Evolutionary conservation across 805 yeast genomes (phyloP), one percentile per base, ranked within the genome.

Genomic region (Phaffomyces thermotolerans): DNA sequence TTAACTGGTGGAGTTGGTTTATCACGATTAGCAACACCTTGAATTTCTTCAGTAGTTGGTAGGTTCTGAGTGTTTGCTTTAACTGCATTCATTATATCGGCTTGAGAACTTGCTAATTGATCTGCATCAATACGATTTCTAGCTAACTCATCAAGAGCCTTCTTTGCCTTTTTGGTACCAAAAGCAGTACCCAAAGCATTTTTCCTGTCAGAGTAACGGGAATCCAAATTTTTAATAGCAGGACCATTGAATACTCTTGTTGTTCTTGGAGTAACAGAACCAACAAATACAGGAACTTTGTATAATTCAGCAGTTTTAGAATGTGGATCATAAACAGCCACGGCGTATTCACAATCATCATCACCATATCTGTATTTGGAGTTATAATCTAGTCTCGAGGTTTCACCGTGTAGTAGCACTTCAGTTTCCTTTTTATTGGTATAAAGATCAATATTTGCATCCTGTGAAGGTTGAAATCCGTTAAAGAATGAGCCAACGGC

Each of bases 161-260:
- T 84, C 69, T 88, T 91, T 49, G 97, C 97, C 68, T 81, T 90
- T 68, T 86, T 90, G 45, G 99, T 91, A 73, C 99, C 99, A 56
- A 93, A 93, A 3, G 93, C 95, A 65, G 88, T 91, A 58, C 99
- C 99, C 58, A 93, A 73, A 2, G 87, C 84, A 44, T 78, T 85
- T 62, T 97, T 77, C 65, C 86, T 87, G 15, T 71, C 67, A 46
- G 74, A 68, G 53, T 58, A 56, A 47, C 70, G 64, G 6, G 68
- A 71, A 30, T 75, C 76, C 8, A 67, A 64, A 60, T 78, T 84
- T 64, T 75, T 78, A 44, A 86, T 71, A 23, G 71, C 64, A 20
- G 93, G 93, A 7, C 87, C 85, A 37, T 68, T 67, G 48, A 71
- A 70, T 37, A 65, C 65, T 54, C 80, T 75, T 52, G 73, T 75